Percentiles rank a stretch among this genome's conserved stretches.
Conservation (phyloP, 306 rosid species). For the Ochetophila trinervis region DNA sequence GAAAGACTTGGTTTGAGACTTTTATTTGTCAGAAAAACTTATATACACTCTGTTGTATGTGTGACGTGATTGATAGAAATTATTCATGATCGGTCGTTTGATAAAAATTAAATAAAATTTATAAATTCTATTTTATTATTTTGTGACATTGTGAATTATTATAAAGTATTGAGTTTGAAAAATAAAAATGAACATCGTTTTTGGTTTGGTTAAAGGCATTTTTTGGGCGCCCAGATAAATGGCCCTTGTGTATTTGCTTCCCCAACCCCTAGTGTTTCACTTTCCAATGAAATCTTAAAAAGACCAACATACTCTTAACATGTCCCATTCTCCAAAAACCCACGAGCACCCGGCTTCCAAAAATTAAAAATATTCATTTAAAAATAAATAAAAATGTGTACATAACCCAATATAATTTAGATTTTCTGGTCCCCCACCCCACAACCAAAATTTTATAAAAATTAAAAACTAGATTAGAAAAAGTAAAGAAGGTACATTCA, state of each 20-base stretch:
- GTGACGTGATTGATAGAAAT: too few relatives aligned
- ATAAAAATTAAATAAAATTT: too few relatives aligned
- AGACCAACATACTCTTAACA: slow-evolving; percentile 93
- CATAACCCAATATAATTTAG: slow-evolving; percentile 52
- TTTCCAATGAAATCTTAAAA: slow-evolving; percentile 77
- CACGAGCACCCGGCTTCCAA: slow-evolving; percentile 81
- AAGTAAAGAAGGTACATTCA: slow-evolving; percentile 2
- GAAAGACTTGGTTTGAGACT: not conserved
- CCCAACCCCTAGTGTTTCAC: slow-evolving; percentile 28
- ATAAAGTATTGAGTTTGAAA: too few relatives aligned
- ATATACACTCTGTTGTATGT: too few relatives aligned
- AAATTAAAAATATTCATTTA: not conserved
- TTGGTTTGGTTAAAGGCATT: not conserved
- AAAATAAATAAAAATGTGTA: slow-evolving; percentile 41
- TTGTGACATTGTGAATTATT: too few relatives aligned
- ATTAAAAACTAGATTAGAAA: not conserved
- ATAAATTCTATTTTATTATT: too few relatives aligned
- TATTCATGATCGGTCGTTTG: too few relatives aligned
- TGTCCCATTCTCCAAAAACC: slow-evolving; percentile 93
- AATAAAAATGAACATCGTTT: not conserved
- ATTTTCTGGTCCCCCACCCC: slow-evolving; percentile 68
- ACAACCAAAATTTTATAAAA: slow-evolving; percentile 20
- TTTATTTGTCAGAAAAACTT: too few relatives aligned
- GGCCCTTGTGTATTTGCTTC: slow-evolving; percentile 29
- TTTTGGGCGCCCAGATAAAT: slow-evolving; percentile 32